A percentile compares a stretch with the other conserved stretches of the same genome.
phyloP scores from a whole-genome alignment of 2,329 filamentous ascomycete genomes.

The Clonostachys byssicola region DNA sequence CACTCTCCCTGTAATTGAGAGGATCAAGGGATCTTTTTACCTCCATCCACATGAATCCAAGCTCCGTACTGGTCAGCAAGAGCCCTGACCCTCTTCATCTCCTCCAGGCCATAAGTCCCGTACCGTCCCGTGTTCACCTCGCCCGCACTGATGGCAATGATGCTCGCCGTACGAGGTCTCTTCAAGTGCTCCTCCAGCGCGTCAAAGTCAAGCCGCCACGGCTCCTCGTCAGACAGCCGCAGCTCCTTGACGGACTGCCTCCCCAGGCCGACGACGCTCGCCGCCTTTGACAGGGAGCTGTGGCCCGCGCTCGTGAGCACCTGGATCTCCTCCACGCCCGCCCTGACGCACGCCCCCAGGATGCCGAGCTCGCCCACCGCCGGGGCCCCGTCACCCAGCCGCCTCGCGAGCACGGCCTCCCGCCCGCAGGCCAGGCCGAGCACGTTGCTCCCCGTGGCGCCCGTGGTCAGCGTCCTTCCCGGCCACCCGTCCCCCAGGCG shows the following conservation, averaged over 20 bases:
- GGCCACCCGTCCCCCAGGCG: conserved; percentile 56
- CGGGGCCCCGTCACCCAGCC: conserved; percentile 16
- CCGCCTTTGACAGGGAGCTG: conserved; percentile 80
- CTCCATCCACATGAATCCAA: conserved; percentile 88
- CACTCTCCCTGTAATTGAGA: not conserved
- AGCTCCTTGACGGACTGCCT: conserved; percentile 63
- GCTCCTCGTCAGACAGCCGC: conserved; percentile 40
- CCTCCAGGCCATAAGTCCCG: conserved; percentile 51
- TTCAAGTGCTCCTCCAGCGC: conserved; percentile 57
- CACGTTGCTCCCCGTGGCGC: conserved; percentile 73
- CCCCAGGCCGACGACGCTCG: conserved; percentile 76
- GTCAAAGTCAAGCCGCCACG: conserved; percentile 67
- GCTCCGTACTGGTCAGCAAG: conserved; percentile 70
- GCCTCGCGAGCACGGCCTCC: conserved; percentile 53
- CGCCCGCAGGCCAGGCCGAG: conserved; percentile 66
- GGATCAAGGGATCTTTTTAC: conserved; percentile 27
- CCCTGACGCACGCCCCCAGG: conserved; percentile 57
- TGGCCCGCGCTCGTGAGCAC: conserved; percentile 80
- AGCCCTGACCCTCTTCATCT: conserved; percentile 59
- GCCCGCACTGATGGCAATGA: conserved; percentile 77
- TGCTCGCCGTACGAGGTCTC: conserved; percentile 53
- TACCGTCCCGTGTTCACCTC: conserved; percentile 91
- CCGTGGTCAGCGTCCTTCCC: conserved; percentile 51
- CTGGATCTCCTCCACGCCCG: conserved; percentile 65
- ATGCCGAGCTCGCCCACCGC: conserved; percentile 69